phyloP scores from a whole-genome alignment of 495 filamentous ascomycete genomes.

The Oleoguttula mirabilis region DNA sequence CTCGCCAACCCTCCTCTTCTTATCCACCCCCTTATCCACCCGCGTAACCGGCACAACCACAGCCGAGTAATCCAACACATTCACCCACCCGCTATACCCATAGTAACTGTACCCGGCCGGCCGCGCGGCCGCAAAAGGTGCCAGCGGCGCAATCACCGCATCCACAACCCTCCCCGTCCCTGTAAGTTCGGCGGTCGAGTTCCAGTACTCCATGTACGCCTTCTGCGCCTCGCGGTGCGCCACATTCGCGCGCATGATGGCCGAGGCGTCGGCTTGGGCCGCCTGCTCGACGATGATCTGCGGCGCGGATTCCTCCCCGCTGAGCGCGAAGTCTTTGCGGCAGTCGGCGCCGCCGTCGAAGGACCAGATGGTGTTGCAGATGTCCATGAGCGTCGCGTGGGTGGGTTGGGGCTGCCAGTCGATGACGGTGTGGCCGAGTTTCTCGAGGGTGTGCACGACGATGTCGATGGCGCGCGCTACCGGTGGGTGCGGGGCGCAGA shows the following conservation, averaged over 20 bases:
- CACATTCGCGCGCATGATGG: slow-evolving; percentile 45
- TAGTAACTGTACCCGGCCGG: slow-evolving; percentile 37
- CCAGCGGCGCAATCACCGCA: slow-evolving; percentile 44
- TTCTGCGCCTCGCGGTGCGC: slow-evolving; percentile 48
- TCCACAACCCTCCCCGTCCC: slow-evolving; percentile 48
- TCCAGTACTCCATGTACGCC: slow-evolving; percentile 60
- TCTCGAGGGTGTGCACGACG: slow-evolving; percentile 38
- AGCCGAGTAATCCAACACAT: slow-evolving; percentile 46
- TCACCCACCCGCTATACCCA: slow-evolving; percentile 43
- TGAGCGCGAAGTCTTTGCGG: slow-evolving; percentile 38
- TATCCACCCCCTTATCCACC: slow-evolving; percentile 43
- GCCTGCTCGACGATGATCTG: slow-evolving; percentile 29
- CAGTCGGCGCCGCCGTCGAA: slow-evolving; percentile 40
- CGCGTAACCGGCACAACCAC: slow-evolving; percentile 47
- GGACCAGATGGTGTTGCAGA: slow-evolving; percentile 33
- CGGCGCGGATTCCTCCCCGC: slow-evolving; percentile 39
- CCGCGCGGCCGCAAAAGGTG: slow-evolving; percentile 49
- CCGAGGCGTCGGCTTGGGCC: slow-evolving; percentile 32
- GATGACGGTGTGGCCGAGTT: slow-evolving; percentile 46
- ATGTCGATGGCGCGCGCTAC: slow-evolving; percentile 42
- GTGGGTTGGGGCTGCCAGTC: slow-evolving; percentile 45
- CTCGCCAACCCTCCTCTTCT: slow-evolving; percentile 28
- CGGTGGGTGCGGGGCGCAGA: slow-evolving; percentile 40
- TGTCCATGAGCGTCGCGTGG: slow-evolving; percentile 29
- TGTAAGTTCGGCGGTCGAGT: slow-evolving; percentile 42